These are phyloP conservation scores for Agaricales sp. DNA, from an alignment of 1,284 basidiomycete species.

Conservation along the genomic window DNA sequence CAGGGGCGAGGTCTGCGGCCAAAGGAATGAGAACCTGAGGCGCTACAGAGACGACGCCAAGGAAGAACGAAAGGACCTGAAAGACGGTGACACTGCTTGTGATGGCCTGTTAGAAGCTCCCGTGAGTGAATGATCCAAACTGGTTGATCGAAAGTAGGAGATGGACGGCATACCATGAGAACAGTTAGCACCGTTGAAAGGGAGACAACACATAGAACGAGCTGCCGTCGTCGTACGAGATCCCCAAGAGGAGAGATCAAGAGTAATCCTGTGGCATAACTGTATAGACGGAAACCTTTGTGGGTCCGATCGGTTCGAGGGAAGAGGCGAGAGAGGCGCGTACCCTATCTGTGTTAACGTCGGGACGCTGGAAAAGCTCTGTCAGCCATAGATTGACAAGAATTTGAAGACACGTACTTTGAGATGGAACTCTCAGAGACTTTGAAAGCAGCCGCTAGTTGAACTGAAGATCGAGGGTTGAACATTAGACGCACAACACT, in stretches of 20 bases:
- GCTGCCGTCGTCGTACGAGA: constrained; percentile 47
- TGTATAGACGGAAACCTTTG: too few species aligned
- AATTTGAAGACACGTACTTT: too few species aligned
- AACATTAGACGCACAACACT: neutral
- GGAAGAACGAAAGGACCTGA: constrained; percentile 44
- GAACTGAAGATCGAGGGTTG: too few species aligned
- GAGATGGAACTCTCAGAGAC: neutral
- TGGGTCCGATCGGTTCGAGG: too few species aligned
- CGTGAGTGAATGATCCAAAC: too few species aligned
- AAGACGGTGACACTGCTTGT: constrained; percentile 39
- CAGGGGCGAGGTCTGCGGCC: constrained; percentile 56
- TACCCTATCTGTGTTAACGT: neutral
- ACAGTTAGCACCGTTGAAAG: constrained; percentile 40
- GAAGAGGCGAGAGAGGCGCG: too few species aligned
- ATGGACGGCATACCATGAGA: constrained; percentile 24
- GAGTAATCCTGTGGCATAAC: constrained; percentile 48
- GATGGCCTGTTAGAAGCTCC: constrained; percentile 23
- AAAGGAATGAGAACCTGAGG: constrained; percentile 55
- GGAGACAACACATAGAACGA: constrained; percentile 37
- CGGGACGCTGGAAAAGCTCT: neutral
- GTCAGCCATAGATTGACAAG: neutral
- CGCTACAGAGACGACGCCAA: constrained; percentile 46
- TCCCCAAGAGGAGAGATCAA: constrained; percentile 59
- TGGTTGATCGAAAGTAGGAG: neutral
- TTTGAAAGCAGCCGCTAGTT: neutral